A percentile compares a stretch with the other conserved stretches of the same genome.
Conservation (phyloP, 805 yeast species). For the Kluyveromyces nonfermentans region DNA sequence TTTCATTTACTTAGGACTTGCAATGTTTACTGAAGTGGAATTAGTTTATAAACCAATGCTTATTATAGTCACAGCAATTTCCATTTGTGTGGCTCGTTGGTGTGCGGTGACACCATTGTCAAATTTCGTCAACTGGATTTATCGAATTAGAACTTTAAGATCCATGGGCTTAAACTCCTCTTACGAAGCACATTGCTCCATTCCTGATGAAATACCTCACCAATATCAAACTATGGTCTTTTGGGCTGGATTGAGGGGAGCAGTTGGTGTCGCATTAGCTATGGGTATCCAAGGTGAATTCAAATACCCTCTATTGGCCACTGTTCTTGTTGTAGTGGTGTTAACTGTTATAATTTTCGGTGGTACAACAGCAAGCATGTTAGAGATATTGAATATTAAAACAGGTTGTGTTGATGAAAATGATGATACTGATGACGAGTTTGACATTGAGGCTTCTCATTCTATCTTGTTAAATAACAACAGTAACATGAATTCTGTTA, state of each 20-base stretch:
- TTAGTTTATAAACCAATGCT: conserved; percentile 88
- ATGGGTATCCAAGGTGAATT: conserved; percentile 95
- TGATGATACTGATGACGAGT: conserved; percentile 83
- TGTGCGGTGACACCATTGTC: conserved; percentile 95
- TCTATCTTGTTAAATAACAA: conserved; percentile 7
- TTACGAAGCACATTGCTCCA: conserved; percentile 21
- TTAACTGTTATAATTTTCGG: conserved; percentile 93
- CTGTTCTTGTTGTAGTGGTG: conserved; percentile 93
- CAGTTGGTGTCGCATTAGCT: conserved; percentile 98
- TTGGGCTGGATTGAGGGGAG: conserved; percentile 99
- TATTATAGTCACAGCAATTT: conserved; percentile 80
- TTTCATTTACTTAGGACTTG: conserved; percentile 87
- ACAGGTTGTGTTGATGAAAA: conserved; percentile 80
- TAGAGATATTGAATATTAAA: conserved; percentile 85
- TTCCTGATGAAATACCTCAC: conserved; percentile 85
- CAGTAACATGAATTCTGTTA: conserved; percentile 24
- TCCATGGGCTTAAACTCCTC: conserved; percentile 33
- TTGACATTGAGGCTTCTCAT: conserved; percentile 58
- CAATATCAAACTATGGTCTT: conserved; percentile 97
- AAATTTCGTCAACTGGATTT: conserved; percentile 69
- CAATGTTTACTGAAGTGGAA: conserved; percentile 92
- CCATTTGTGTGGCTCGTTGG: conserved; percentile 94
- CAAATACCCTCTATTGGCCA: conserved; percentile 80
- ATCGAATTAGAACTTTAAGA: conserved; percentile 44
- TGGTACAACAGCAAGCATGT: conserved; percentile 97